Conservation (phyloP, 2,329 filamentous ascomycete genomes). For the Fusarium marasasianum region DNA sequence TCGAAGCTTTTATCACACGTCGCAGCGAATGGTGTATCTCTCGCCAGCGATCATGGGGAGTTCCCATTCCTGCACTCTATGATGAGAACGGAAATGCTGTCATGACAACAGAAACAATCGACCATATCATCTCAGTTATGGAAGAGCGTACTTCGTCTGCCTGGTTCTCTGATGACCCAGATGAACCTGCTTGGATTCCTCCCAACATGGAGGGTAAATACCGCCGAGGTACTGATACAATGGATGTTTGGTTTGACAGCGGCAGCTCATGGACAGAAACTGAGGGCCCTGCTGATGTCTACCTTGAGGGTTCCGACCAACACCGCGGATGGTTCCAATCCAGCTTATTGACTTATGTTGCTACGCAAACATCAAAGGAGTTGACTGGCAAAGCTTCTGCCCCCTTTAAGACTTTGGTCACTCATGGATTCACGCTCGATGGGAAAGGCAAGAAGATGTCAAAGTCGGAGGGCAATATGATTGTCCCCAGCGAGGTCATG, state of each 20-base stretch:
- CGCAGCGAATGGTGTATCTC: slow-evolving; percentile 99
- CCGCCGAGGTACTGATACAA: slow-evolving; percentile 87
- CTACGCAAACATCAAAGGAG: slow-evolving; percentile 60
- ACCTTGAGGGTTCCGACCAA: slow-evolving; percentile 94
- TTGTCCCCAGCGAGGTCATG: slow-evolving; percentile 85
- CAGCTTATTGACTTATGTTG: slow-evolving; percentile 86
- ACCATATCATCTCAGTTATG: slow-evolving; percentile 85
- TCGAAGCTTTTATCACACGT: slow-evolving; percentile 87
- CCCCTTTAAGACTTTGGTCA: slow-evolving; percentile 90
- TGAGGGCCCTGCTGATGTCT: slow-evolving; percentile 76
- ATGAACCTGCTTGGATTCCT: slow-evolving; percentile 83
- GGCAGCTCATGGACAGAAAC: slow-evolving; percentile 87
- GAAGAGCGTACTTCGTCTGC: slow-evolving; percentile 83
- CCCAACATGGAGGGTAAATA: slow-evolving; percentile 69
- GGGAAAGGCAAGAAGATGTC: slow-evolving; percentile 96
- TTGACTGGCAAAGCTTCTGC: slow-evolving; percentile 51
- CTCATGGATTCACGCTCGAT: slow-evolving; percentile 94
- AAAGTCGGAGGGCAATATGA: slow-evolving; percentile 91
- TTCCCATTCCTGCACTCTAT: slow-evolving; percentile 93
- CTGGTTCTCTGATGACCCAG: slow-evolving; percentile 87
- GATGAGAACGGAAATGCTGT: slow-evolving; percentile 76
- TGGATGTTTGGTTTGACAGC: slow-evolving; percentile 99
- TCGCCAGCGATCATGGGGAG: slow-evolving; percentile 93
- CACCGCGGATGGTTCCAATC: slow-evolving; percentile 99
- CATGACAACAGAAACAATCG: slow-evolving; percentile 81